Percentiles rank a stretch among this genome's conserved stretches.
Evolutionary conservation across 2,329 filamentous ascomycete genomes (phyloP).

Genomic region (Lizonia empirigonia): DNA sequence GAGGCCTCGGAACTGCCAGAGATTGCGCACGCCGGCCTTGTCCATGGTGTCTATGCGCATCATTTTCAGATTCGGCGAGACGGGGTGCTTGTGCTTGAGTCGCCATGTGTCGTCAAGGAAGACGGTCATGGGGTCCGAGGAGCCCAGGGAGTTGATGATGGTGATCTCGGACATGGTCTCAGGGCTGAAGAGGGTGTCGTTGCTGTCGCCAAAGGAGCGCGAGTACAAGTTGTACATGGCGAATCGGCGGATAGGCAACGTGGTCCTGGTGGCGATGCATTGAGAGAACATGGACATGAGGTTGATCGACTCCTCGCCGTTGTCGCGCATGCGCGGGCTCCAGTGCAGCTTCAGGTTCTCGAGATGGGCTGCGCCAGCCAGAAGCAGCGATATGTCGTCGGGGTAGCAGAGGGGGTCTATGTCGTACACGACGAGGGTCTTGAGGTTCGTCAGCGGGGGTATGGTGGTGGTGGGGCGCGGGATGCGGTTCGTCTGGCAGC

Average conservation of each 20-base stretch:
- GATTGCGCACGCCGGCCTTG: conserved; percentile 51
- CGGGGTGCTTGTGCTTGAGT: conserved; percentile 24
- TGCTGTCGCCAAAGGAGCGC: conserved; percentile 53
- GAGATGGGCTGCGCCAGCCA: conserved; percentile 60
- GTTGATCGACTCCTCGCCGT: conserved; percentile 62
- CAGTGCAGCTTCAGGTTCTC: conserved; percentile 64
- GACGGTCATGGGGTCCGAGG: conserved; percentile 53
- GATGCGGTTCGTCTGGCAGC: conserved; percentile 61
- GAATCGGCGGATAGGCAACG: conserved; percentile 57
- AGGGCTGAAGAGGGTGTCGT: conserved; percentile 53
- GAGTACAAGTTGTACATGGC: conserved; percentile 65
- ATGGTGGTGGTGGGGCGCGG: conserved; percentile 63
- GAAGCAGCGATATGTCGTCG: conserved; percentile 64
- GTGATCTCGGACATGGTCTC: conserved; percentile 55
- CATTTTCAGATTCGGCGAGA: conserved; percentile 52
- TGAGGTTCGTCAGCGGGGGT: conserved; percentile 62
- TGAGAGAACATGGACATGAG: conserved; percentile 63
- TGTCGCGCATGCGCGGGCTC: conserved; percentile 65
- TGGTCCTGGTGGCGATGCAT: conserved; percentile 55
- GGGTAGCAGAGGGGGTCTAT: conserved; percentile 69
- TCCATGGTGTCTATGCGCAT: conserved; percentile 57
- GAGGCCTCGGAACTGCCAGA: conserved; percentile 52
- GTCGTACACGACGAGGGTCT: conserved; percentile 60
- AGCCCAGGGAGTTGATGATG: conserved; percentile 59
- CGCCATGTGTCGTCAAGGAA: conserved; percentile 65